phyloP scores from a whole-genome alignment of 257 asterid genomes.

The Solanum clarkiae region DNA sequence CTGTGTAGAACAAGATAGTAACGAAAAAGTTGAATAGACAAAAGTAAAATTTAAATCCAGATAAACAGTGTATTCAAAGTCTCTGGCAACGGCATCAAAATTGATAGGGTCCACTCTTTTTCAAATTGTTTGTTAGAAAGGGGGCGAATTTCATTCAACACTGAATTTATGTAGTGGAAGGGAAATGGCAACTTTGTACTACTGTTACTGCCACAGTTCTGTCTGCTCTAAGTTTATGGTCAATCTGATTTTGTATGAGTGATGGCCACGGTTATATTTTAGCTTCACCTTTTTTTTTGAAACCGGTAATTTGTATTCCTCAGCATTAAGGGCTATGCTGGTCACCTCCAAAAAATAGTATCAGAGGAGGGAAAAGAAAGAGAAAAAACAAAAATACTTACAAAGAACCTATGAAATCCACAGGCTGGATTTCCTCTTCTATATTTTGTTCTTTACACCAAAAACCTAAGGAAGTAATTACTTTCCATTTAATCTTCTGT shows the following conservation, averaged over 20 bases:
- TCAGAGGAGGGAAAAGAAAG: too few species aligned
- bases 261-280: not conserved
- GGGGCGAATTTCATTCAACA: not conserved
- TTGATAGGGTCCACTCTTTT: not conserved
- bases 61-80: not conserved
- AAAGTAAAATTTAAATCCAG: not conserved
- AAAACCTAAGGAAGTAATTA: too few species aligned
- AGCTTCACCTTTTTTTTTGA: not conserved
- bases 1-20: not conserved
- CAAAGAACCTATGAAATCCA: too few species aligned
- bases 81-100: not conserved
- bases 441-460: too few species aligned
- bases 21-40: not conserved
- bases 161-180: not conserved
- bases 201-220: not conserved
- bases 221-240: not conserved
- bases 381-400: too few species aligned
- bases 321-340: too few species aligned
- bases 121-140: not conserved
- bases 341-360: too few species aligned
- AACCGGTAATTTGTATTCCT: too few species aligned
- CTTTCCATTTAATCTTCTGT: too few species aligned
- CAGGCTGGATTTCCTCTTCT: too few species aligned
- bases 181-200: not conserved
- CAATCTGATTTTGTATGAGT: not conserved